Evolutionary conservation across 140 eudicot species (phyloP).

Genomic region (Erigeron philadelphicus): DNA sequence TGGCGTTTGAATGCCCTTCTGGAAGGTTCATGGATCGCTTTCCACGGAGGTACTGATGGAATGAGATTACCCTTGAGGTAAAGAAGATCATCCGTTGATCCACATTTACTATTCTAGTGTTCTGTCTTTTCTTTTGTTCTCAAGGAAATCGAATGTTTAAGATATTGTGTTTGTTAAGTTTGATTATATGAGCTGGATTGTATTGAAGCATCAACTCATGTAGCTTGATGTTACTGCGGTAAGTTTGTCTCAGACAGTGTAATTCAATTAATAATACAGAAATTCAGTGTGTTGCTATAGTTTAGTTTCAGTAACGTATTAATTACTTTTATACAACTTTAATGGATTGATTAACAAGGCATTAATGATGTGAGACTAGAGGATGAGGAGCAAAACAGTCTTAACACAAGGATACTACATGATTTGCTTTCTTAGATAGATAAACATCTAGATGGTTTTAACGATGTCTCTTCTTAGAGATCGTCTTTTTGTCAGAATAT

Average conservation of each 20-base stretch:
- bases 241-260: slow-evolving; percentile 4
- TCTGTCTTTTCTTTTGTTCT: slow-evolving; percentile 15
- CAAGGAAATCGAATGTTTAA: not conserved
- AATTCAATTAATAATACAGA: slow-evolving; percentile 18
- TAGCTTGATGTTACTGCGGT: slow-evolving; percentile 20
- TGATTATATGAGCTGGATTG: slow-evolving; percentile 15
- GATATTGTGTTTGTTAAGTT: slow-evolving; percentile 23
- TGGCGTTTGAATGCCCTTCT: slow-evolving; percentile 88
- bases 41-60: slow-evolving; percentile 45
- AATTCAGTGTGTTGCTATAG: slow-evolving; percentile 5
- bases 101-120: not conserved
- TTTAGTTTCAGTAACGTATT: not conserved
- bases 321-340: no score
- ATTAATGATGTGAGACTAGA: no score
- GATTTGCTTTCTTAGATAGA: no score
- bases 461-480: no score
- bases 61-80: slow-evolving; percentile 34
- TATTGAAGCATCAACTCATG: slow-evolving; percentile 1
- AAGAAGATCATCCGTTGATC: not conserved
- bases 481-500: no score
- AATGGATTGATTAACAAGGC: no score
- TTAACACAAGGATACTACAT: no score
- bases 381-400: no score
- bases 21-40: slow-evolving; percentile 60
- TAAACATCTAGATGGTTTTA: no score